These are phyloP conservation scores for Oryza officinalis DNA, from an alignment of 176 grass and related monocot species.

Conservation along the genomic window DNA sequence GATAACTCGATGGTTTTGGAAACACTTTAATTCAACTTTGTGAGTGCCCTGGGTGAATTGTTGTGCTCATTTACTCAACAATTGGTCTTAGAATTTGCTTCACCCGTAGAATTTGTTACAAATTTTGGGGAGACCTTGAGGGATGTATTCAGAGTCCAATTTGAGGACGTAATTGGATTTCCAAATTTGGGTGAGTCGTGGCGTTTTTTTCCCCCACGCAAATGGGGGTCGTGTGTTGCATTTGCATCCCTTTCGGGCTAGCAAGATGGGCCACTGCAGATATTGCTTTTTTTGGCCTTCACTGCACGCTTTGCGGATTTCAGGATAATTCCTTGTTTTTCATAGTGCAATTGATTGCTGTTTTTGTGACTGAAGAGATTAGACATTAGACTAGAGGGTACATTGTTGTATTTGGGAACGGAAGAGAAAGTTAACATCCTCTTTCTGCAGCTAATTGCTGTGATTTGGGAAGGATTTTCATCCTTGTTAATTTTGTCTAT, in stretches of 20 bases:
- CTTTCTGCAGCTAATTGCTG: constrained; percentile 11
- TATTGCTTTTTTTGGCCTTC: background rate
- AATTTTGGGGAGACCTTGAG: background rate
- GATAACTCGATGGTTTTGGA: background rate
- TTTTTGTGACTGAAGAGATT: background rate
- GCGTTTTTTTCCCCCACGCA: background rate
- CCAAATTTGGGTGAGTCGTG: background rate
- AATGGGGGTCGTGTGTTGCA: background rate
- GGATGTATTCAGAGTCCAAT: background rate
- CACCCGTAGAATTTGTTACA: background rate
- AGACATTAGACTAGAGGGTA: background rate
- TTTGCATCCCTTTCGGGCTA: background rate
- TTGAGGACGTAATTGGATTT: background rate
- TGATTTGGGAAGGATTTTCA: background rate
- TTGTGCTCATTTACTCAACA: background rate
- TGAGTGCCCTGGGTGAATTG: background rate
- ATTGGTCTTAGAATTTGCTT: background rate
- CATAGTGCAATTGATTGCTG: background rate
- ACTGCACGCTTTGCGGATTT: background rate
- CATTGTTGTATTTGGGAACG: background rate
- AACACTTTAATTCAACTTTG: background rate
- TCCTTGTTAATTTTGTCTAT: background rate
- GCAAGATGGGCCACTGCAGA: background rate
- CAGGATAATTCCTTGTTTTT: background rate
- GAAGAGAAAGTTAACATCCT: background rate